A percentile compares a stretch with the other conserved stretches of the same genome.
Conservation (phyloP, 2,329 filamentous ascomycete genomes). For the Talaromyces albobiverticillius region DNA sequence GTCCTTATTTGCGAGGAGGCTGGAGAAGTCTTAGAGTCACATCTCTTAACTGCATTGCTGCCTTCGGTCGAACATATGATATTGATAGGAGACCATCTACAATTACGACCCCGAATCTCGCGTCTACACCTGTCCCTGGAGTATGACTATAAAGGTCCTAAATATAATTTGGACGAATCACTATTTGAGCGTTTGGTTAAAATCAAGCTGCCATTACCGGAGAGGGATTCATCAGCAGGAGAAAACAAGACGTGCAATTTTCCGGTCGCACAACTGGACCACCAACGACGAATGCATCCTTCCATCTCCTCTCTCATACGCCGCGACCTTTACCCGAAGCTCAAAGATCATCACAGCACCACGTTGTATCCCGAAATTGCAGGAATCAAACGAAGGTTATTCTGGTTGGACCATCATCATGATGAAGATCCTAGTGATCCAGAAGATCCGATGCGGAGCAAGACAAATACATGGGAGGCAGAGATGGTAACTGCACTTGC, state of each 20-base stretch:
- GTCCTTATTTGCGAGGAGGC: conserved; percentile 45
- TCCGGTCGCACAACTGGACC: conserved; percentile 48
- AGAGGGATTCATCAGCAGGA: conserved; percentile 18
- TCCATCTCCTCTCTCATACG: conserved; percentile 59
- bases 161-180: conserved; percentile 48
- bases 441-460: conserved; percentile 35
- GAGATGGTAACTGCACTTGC: conserved; percentile 63
- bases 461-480: conserved; percentile 56
- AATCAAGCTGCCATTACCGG: too few species aligned
- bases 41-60: conserved; percentile 40
- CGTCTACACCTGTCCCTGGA: conserved; percentile 36
- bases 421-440: conserved; percentile 33
- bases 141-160: conserved; percentile 27
- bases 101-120: conserved; percentile 41
- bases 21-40: conserved; percentile 42
- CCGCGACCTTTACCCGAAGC: conserved; percentile 54
- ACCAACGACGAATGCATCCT: conserved; percentile 65
- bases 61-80: conserved; percentile 43
- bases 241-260: too few species aligned
- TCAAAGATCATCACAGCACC: conserved; percentile 51
- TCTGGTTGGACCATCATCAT: conserved; percentile 52
- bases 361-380: conserved; percentile 39
- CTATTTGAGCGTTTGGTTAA: conserved; percentile 54
- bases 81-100: conserved; percentile 44
- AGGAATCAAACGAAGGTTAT: conserved; percentile 49